Base-by-base conservation (phyloP, 2,329 filamentous ascomycete species). In the Calonectria hongkongensis region DNA sequence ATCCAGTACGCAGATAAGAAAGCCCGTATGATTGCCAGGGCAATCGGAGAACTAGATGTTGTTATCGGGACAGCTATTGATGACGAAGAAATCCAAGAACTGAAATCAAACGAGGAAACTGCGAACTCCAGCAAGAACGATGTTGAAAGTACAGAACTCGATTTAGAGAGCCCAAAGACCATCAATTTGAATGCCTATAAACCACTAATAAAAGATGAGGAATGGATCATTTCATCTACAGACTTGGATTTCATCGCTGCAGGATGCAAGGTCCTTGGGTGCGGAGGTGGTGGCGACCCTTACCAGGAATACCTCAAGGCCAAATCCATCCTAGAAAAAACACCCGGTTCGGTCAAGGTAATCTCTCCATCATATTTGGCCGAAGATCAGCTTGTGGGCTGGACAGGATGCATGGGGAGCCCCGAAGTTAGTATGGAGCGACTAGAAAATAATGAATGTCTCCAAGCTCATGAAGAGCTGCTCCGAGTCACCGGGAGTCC, bases 231-330 rank as follows among this genome's bases (percentile, higher is more conserved):
- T 16, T 85, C 84, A 2, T 84, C 86, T 70, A 84, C 83, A 0
- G 87, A 89, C 75, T 79, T 88, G 30, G 81, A 84, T 58, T 88
- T 85, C 65, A 81, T 88, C 3, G 82, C 85, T 2, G 85, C 86
- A 62, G 87, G 87, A 1, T 86, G 86, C 68, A 86, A 86, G 45
- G 83, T 89, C 10, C 81, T 89, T 0, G 87, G 86, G 2, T 87
- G 86, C 65, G 87, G 86, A 6, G 87, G 87, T 5, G 87, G 87
- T 5, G 72, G 72, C 33, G 66, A 72, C n/a, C 25, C 48, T 15
- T 72, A 74, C 21, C 50, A 41, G 5, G 60, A 63, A 10, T 58
- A 70, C 16, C 72, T 74, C 21, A 70, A 63, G 16, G 62, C 48
- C 16, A 70, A 68, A 3, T 63, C 58, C 41, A 70, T 58, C 8